Evolutionary conservation across 1,139 yeast species (phyloP).

Genomic region (Geotrichum citri-aurantii): DNA sequence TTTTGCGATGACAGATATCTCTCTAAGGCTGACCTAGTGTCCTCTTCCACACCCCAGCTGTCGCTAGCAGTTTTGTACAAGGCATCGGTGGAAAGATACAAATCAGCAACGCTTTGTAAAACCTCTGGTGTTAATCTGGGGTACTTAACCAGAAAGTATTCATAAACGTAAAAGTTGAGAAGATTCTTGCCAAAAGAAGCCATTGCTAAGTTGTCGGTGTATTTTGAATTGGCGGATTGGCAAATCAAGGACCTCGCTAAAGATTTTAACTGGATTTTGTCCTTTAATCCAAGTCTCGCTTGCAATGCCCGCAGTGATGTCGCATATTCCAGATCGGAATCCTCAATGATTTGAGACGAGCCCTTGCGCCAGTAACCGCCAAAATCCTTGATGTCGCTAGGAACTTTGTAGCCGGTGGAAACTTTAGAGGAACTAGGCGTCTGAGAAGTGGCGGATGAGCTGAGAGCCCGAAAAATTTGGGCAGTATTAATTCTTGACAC

Average conservation of each 20-base stretch:
- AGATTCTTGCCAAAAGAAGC: slow-evolving; percentile 74
- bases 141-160: slow-evolving; percentile 63
- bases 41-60: slow-evolving; percentile 84
- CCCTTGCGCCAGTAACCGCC: slow-evolving; percentile 25
- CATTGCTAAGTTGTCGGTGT: slow-evolving; percentile 73
- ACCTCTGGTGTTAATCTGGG: slow-evolving; percentile 87
- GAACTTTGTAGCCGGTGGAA: slow-evolving; percentile 11
- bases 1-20: slow-evolving; percentile 57
- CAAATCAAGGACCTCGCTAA: slow-evolving; percentile 76
- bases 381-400: slow-evolving; percentile 28
- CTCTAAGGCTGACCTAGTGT: slow-evolving; percentile 56
- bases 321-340: slow-evolving; percentile 22
- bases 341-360: slow-evolving; percentile 10
- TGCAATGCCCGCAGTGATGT: slow-evolving; percentile 68
- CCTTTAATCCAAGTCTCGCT: slow-evolving; percentile 50
- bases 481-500: not conserved
- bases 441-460: not conserved
- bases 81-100: slow-evolving; percentile 62
- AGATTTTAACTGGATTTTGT: slow-evolving; percentile 53
- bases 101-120: slow-evolving; percentile 64
- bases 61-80: slow-evolving; percentile 54
- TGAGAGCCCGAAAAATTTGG: not conserved
- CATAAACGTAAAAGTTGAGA: slow-evolving; percentile 69
- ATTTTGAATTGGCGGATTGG: slow-evolving; percentile 40
- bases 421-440: not conserved